Evolutionary conservation across 345 rosid genomes (phyloP), one percentile per base, ranked within the genome.

Genomic region (Gossypium longicalyx): DNA sequence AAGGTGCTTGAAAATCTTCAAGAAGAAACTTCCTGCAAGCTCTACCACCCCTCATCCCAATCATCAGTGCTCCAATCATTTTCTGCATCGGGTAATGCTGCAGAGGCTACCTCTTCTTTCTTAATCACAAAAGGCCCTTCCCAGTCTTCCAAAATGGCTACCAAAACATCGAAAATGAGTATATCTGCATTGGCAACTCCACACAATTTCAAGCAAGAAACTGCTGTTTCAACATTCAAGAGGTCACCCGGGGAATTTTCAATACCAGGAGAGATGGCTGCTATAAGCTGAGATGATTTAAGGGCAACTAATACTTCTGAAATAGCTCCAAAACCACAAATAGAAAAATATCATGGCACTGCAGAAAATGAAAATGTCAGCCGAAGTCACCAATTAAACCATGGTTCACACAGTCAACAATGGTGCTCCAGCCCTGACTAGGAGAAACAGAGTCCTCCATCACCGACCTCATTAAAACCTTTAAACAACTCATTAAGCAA

Each of bases 41-140:
- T 93, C 77, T 95, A 97, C 99, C 98, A 93, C 76, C 99, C 98
- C 76, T 91, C 97, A 63, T 90, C 88, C 99, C 99, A 95, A 67
- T 83, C 93, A 76, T 90, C 94, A 34, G 41, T 34, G 49, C 79
- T 82, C 99, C 99, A 95, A 74, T 81, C 85, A 52, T 80, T 86
- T 84, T 83, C 91, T 72, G 81, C 47, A 71, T 83, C 82, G 0
- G 82, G 51, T 73, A 82, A 79, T 78, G 81, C 94, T 5, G 75
- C 63, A 67, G 87, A 58, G 23, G 83, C 74, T 73, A 59, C 79
- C 76, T 83, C 86, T 9, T 82, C 88, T 53, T 71, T 84, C 78
- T 77, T 79, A 54, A 52, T 77, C 48, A 77, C 81, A 77, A 90
- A 93, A 72, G 88, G 84, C 75, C 88, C 90, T 83, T 93, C 98